phyloP scores from a whole-genome alignment of 306 rosid species.

The Delonix regia region DNA sequence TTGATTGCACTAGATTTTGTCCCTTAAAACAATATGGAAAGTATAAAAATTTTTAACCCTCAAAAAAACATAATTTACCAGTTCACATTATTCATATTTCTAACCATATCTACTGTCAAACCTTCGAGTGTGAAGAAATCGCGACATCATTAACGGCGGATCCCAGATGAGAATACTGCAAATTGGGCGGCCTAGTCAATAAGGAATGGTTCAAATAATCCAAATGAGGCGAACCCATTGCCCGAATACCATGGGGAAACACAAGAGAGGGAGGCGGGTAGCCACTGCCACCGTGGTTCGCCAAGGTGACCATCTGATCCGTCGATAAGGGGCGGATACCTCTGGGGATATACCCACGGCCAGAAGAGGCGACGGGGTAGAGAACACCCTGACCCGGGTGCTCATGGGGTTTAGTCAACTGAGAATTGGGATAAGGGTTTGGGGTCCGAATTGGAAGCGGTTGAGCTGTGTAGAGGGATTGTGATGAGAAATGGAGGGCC shows the following conservation, averaged over 20 bases:
- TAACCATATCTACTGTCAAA: not conserved
- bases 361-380: constrained; percentile 65
- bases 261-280: constrained; percentile 50
- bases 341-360: constrained; percentile 52
- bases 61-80: not conserved
- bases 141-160: constrained; percentile 47
- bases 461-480: constrained; percentile 43
- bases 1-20: not conserved
- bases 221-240: constrained; percentile 42
- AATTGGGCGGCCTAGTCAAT: constrained; percentile 44
- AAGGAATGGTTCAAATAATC: constrained; percentile 48
- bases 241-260: constrained; percentile 46
- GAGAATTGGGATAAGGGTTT: constrained; percentile 33
- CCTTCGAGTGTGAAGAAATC: constrained; percentile 49
- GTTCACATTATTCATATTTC: not conserved
- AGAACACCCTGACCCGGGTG: constrained; percentile 41
- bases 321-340: constrained; percentile 32
- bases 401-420: constrained; percentile 34
- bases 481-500: constrained; percentile 31
- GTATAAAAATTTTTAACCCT: not conserved
- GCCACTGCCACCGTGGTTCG: constrained; percentile 33
- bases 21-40: constrained; percentile 2
- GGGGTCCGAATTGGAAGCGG: constrained; percentile 46
- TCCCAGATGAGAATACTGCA: constrained; percentile 46
- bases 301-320: constrained; percentile 51